Conservation (phyloP, 306 rosid species). For the Quercus robur region DNA sequence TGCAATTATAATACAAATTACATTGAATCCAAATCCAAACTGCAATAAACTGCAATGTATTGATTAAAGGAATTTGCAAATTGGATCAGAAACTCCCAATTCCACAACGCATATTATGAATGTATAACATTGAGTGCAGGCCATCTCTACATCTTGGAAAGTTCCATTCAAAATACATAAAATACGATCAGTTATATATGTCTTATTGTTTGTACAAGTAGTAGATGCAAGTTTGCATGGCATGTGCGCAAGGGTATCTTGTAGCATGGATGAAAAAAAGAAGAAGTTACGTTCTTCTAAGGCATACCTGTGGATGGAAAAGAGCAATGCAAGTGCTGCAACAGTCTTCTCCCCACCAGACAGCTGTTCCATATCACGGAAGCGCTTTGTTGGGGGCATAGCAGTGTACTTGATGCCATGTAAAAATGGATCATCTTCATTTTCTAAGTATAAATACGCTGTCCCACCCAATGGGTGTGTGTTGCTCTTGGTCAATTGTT, state of each 20-base stretch:
- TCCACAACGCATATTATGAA: not conserved
- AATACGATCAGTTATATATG: no score
- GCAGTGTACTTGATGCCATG: constrained; percentile 96
- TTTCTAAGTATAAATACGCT: constrained; percentile 87
- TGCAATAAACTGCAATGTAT: not conserved
- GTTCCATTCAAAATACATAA: not conserved
- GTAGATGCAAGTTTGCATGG: not conserved
- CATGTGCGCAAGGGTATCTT: not conserved
- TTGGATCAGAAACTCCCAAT: not conserved
- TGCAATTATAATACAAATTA: not conserved
- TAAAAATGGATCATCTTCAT: constrained; percentile 93
- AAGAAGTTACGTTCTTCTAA: not conserved
- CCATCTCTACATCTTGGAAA: not conserved
- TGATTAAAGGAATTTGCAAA: not conserved
- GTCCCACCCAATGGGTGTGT: constrained; percentile 95
- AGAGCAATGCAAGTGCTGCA: constrained; percentile 92
- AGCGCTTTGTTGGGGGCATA: constrained; percentile 99
- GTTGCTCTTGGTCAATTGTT: constrained; percentile 84
- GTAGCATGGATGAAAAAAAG: not conserved
- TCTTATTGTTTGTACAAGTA: no score
- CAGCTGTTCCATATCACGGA: constrained; percentile 95
- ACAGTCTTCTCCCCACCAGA: constrained; percentile 99
- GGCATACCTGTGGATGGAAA: constrained; percentile 87
- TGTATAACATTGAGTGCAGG: not conserved
- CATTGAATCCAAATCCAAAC: not conserved